Evolutionary conservation across 31 red algal genomes (phyloP).

Genomic region (Bonnemaisonia californica): DNA sequence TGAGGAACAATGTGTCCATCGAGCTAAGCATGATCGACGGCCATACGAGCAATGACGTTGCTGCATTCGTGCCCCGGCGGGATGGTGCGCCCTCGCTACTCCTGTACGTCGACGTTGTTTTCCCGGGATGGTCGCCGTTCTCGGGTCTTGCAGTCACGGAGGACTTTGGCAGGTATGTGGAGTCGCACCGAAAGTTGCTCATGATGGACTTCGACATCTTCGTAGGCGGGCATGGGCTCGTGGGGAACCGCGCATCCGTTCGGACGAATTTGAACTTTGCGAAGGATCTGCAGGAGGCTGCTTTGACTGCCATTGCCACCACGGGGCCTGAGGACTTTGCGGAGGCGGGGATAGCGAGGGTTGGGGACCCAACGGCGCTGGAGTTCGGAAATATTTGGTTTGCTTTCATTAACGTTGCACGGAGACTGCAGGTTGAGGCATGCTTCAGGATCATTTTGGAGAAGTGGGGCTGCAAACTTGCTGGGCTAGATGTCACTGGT

Average conservation of each 20-base stretch:
- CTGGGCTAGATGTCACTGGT: constrained; percentile 47
- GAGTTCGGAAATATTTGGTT: constrained; percentile 62
- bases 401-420: constrained; percentile 17
- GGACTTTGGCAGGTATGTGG: constrained; percentile 27
- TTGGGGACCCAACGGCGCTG: constrained; percentile 33
- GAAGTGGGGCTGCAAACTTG: constrained; percentile 66
- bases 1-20: constrained; percentile 25
- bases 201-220: constrained; percentile 42
- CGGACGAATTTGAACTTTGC: constrained; percentile 26
- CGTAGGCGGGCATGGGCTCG: constrained; percentile 55
- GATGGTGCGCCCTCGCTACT: constrained; percentile 24
- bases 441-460: constrained; percentile 55
- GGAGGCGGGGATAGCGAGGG: constrained; percentile 5
- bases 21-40: constrained; percentile 45
- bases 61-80: constrained; percentile 42
- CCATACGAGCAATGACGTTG: constrained; percentile 50
- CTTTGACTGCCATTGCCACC: background rate
- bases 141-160: constrained; percentile 40
- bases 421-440: constrained; percentile 16
- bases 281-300: constrained; percentile 48
- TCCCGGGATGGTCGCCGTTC: constrained; percentile 56
- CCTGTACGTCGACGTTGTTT: constrained; percentile 60
- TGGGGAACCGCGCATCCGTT: constrained; percentile 42
- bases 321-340: constrained; percentile 22
- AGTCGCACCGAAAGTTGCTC: constrained; percentile 35